Evolutionary conservation across 192 early-diverging fungal species (phyloP), one percentile per base, ranked within the genome.

Genomic region (Fimicolochytrium jonesii): DNA sequence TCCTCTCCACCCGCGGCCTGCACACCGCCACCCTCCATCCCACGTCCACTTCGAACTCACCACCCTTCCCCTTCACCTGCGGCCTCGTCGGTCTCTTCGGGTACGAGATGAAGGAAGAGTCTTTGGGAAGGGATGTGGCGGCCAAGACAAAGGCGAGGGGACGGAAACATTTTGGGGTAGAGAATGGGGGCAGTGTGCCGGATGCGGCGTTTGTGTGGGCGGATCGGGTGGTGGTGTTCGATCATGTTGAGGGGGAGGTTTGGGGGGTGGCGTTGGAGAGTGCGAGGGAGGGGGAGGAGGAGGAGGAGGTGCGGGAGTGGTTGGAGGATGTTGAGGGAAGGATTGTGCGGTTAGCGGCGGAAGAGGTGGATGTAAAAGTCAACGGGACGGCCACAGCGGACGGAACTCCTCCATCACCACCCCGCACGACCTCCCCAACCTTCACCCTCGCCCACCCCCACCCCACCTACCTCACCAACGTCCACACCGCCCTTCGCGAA

Each of bases 71-170:
- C 37, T 96, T 96, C 55, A 69, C 79, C n/a, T 83, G 91, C 48
- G 95, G 95, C 0, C 76, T 94, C 72, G 73, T 93, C 0, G 95
- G 95, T 0, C 91, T 89, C 64, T 87, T 95, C 75, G 92, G 90
- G 0, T 98, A 98, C 69, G 95, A 94, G 57, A 91, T 98, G 90
- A 92, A 92, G 56, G 55, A 77, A 29, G 95, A 97, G 65, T 79
- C 79, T 50, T 31, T 94, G 64, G 67, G 48, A 5, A 39, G 18
- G 37, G 9, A 26, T 33, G 20, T 30, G 6, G 30, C 26, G 31
- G 15, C 17, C 26, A 50, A 50, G 15, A 50, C 48, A 29, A 50
- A 50, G 5, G 20, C 6, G 17, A 26, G 55, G 23, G 47, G 41
- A 6, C 35, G 62, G 25, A 50, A 55, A 45, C 29, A 52, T 44